Base-by-base conservation (phyloP, 345 rosid species). In the Firmiana major region DNA sequence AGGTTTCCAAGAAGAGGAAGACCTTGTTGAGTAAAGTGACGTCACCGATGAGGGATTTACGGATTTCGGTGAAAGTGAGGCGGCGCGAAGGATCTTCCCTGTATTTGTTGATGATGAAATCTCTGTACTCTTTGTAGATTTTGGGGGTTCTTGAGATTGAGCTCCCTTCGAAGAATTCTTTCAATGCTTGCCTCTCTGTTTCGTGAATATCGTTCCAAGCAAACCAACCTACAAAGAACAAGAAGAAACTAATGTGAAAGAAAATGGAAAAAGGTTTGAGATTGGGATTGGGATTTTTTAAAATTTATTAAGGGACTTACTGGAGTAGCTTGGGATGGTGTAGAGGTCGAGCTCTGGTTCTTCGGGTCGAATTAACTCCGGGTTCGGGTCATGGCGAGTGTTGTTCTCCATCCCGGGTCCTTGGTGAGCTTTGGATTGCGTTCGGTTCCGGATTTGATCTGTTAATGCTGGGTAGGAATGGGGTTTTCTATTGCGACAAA, bases 171-270 rank as follows among this genome's bases (percentile, higher is more conserved):
- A 92, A 96, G 86, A 93, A 93, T 77, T 93, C 98, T 67, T 79
- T 86, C 63, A 96, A 79, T 22, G 88, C 91, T 42, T 70, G 80
- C 80, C 92, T 83, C 84, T 96, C 99, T 2, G 87, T 91, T 75
- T 92, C 95, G 89, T 96, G 97, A 55, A 96, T 93, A 57, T 93
- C 97, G 78, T 87, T 91, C 99, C 99, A 96, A 42, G 85, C 72
- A 79, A 96, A 96, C 98, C 98, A 96, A 83, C 94, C 97, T 91
- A 78, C 5, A 15, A 48, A 46, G 67, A 28, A 17, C n/a, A 55
- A 9, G 62, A 45, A 19, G 34, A 71, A 26, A 57, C 0, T 57
- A 45, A 38, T 1, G 7, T 34, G 31, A 31, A 46, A 73, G n/a
- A 31, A 38, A 11, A 16, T 28, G 9, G 4, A 8, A 21, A 22